Percentiles rank a stretch among this genome's conserved stretches.
phyloP scores from a whole-genome alignment of 1,284 basidiomycete species.

The Takashimella tepidaria region DNA sequence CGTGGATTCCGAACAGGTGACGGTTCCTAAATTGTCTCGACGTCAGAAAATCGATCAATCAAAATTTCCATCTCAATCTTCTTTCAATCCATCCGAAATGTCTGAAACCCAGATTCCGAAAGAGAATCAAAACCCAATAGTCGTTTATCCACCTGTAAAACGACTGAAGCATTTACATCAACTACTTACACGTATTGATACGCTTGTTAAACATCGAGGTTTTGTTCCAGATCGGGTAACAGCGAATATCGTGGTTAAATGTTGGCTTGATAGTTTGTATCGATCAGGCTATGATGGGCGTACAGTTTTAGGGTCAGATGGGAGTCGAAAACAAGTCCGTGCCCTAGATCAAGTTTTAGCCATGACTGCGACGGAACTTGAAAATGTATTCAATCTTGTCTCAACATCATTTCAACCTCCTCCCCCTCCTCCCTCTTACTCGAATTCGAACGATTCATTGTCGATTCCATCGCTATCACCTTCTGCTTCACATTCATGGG shows the following conservation, averaged over 20 bases:
- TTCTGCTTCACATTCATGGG: not conserved
- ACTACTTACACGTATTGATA: constrained; percentile 26
- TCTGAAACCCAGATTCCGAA: not conserved
- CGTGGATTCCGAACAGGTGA: no score
- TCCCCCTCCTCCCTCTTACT: not conserved
- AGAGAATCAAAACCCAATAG: not conserved
- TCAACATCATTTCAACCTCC: not conserved
- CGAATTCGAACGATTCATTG: not conserved
- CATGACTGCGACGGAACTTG: not conserved
- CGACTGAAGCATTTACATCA: constrained; percentile 26
- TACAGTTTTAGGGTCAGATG: not conserved
- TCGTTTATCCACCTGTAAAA: not conserved
- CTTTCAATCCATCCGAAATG: not conserved
- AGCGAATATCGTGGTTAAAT: constrained; percentile 37
- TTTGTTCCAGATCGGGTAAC: constrained; percentile 42
- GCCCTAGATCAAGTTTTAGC: not conserved
- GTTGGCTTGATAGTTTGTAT: constrained; percentile 24
- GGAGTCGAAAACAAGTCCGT: not conserved
- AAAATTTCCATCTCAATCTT: no score
- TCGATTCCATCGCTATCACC: not conserved
- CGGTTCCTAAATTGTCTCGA: no score
- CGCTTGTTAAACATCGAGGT: constrained; percentile 22
- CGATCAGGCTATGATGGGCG: not conserved
- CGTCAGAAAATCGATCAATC: no score
- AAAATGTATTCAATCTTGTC: not conserved